Base-by-base conservation (phyloP, 768 basidiomycete genomes). In the Termitomyces bulborhizus region DNA sequence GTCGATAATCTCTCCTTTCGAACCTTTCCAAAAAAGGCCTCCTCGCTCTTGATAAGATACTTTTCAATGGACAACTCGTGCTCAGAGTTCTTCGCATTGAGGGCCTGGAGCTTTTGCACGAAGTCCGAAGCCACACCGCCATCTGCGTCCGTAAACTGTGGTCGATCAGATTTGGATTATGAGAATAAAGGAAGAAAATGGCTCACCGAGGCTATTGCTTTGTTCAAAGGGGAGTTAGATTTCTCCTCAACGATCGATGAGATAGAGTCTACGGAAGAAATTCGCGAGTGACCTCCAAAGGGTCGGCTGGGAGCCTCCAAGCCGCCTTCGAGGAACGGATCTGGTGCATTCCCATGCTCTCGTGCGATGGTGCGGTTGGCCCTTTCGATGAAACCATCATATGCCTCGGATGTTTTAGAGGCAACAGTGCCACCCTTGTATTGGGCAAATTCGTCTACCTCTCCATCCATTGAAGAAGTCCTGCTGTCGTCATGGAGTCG, bases 161-260 rank as follows among this genome's bases (percentile, higher is more conserved):
- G 8, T 39, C 18, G 41, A 32, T 43, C 21, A 54, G 57, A 39
- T 43, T 58, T 53, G 48, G 54, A 26, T 40, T 47, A 56, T 46
- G 37, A 18, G 49, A 21, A 24, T 34, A 2, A 32, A 37, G 16
- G 0, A 39, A 34, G 13, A 15, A 32, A 45, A 13, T 4, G 26
- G 71, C 82, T 60, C 64, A 93, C 90, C 57, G 92, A 87, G 51
- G 87, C 87, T 63, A 93, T 91, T 11, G 93, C 92, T 71, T 95
- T 96, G 75, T 97, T 97, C 56, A 96, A 74, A 11, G 94, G 93
- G 24, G 94, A 93, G 59, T 88, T 88, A 1, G 78, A 75, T 75
- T 96, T 96, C 62, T 96, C 93, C 59, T 94, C 92, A 31, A 93
- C 87, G 51, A 96, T 93, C 3, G 90, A 88, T 13, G 89, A 84